Evolutionary conservation across 73 alveolate species (phyloP), one percentile per base, ranked within the genome.

Genomic region (Uronychia binucleata): DNA sequence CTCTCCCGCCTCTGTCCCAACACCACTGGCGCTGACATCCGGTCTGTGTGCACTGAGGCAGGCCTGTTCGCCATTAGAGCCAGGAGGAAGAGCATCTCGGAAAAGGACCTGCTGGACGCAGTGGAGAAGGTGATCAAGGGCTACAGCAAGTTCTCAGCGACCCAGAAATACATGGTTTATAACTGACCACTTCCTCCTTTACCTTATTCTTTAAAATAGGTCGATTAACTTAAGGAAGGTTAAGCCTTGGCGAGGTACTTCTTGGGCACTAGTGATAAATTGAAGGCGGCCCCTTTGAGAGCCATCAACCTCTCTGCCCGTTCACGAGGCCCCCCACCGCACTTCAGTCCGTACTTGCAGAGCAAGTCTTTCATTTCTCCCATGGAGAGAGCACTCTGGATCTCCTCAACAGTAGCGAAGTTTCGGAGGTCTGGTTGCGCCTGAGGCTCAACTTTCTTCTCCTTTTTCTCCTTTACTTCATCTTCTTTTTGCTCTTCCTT

Each of bases 31-130:
- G 99, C 99, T 82, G 99, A 98, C 91, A 93, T 97, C 83, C 92
- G 98, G 89, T 58, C 88, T 31, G 90, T 90, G n/a, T 95, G 99
- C 94, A 95, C 99, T 86, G 95, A 89, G 95, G 99, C 99, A 29
- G 99, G 99, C 31, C 98, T 97, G 99, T 98, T 95, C 76, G 99
- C 99, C 25, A 97, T 98, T 84, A 96, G 99, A 81, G 99, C 99
- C 27, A 94, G 99, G 90, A 95, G 99, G 79, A 98, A 98, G 97
- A 95, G 98, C 75, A 98, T 98, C 83, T 88, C 99, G 26, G 99
- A 94, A 84, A 97, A 95, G 93, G 99, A 95, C 82, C 91, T 96
- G 30, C 30, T 91, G 78, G 98, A 94, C 75, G 94, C 99, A 5
- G 94, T 97, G 78, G 99, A 97, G 31, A 95, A 98, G 91, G 99